phyloP scores from a whole-genome alignment of 768 basidiomycete species.

The Leucosporidium scottii region DNA sequence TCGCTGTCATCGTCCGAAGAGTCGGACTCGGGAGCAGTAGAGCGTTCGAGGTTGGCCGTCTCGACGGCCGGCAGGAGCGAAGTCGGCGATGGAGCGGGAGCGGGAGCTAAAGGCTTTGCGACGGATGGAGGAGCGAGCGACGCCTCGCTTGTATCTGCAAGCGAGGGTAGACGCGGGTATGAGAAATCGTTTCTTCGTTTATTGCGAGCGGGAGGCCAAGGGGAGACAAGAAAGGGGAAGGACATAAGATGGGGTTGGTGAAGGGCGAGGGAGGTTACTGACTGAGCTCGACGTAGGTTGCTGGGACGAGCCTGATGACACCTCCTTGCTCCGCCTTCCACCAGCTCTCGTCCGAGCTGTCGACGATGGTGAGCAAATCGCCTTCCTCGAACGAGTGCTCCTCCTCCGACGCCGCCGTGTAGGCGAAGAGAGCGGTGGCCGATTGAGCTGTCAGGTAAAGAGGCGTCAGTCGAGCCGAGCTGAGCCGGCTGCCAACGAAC shows the following conservation, averaged over 20 bases:
- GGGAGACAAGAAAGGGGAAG: too few relatives aligned
- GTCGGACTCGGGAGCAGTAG: not conserved
- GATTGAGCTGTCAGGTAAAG: slow-evolving; percentile 46
- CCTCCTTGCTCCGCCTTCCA: slow-evolving; percentile 91
- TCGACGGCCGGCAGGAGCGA: not conserved
- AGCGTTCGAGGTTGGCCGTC: too few relatives aligned
- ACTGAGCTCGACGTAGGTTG: slow-evolving; percentile 85
- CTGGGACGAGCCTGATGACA: slow-evolving; percentile 80
- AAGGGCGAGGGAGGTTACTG: slow-evolving; percentile 51
- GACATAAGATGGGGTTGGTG: not conserved
- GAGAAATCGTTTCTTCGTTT: too few relatives aligned
- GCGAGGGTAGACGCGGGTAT: not conserved
- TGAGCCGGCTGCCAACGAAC: slow-evolving; percentile 34
- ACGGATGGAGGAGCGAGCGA: not conserved
- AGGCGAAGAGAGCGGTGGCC: slow-evolving; percentile 75
- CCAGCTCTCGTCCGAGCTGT: slow-evolving; percentile 79
- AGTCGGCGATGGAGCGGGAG: not conserved
- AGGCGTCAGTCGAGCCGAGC: slow-evolving; percentile 1
- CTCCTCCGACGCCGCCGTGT: slow-evolving; percentile 61
- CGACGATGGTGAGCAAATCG: slow-evolving; percentile 68
- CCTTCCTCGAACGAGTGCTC: slow-evolving; percentile 82
- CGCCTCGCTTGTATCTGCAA: not conserved
- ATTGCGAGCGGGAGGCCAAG: too few relatives aligned
- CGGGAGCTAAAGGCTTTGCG: not conserved
- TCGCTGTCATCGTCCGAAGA: slow-evolving; percentile 22